Percentiles rank a stretch among this genome's conserved stretches.
Evolutionary conservation across 2,329 filamentous ascomycete species (phyloP).

Genomic region (Ophiocordyceps camponoti-leonardi): DNA sequence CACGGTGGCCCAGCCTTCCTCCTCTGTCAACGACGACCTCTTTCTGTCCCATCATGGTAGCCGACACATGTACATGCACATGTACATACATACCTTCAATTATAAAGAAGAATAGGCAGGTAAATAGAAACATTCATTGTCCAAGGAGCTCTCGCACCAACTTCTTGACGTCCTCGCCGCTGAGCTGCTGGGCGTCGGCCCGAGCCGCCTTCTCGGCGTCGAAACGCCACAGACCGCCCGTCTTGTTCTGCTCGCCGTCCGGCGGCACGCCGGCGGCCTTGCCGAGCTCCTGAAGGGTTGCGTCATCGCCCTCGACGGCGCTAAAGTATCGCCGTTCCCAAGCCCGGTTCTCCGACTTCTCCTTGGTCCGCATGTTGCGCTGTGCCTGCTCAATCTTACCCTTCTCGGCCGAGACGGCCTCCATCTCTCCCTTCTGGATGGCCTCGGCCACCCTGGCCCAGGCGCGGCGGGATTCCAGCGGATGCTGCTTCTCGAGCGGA

Average conservation of each 20-base stretch:
- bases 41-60: no score
- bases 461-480: conserved; percentile 72
- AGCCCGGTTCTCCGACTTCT: conserved; percentile 53
- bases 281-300: conserved; percentile 27
- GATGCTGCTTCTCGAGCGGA: conserved; percentile 62
- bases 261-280: conserved; percentile 25
- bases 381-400: conserved; percentile 80
- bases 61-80: no score
- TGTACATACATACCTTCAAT: no score
- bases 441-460: conserved; percentile 75
- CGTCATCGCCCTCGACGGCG: conserved; percentile 25
- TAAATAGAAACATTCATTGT: conserved; percentile 7
- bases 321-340: conserved; percentile 83
- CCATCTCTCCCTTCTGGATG: conserved; percentile 71
- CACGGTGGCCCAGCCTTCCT: no score
- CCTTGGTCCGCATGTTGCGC: conserved; percentile 53
- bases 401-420: conserved; percentile 63
- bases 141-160: conserved; percentile 28
- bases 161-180: conserved; percentile 19
- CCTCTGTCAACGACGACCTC: no score
- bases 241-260: conserved; percentile 41
- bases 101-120: no score
- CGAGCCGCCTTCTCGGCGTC: conserved; percentile 28
- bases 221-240: conserved; percentile 42
- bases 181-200: conserved; percentile 18